Conservation (phyloP, 2,329 filamentous ascomycete genomes). For the Ceratocystiopsis minuta region DNA sequence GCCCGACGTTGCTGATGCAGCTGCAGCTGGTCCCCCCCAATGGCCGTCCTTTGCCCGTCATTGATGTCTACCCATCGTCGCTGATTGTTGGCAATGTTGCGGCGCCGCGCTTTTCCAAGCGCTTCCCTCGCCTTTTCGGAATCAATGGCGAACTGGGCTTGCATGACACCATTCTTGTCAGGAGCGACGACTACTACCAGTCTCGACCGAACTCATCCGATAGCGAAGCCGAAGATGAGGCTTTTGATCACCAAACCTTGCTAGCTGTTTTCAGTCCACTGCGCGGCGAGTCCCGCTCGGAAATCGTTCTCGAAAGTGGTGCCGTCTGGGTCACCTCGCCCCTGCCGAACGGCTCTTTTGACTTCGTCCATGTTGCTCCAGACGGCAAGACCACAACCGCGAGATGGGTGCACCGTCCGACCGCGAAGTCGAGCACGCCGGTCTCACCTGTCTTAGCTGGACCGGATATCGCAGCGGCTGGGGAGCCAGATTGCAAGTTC, state of each 20-base stretch:
- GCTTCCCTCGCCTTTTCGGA: slow-evolving; percentile 45
- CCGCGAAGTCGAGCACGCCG: slow-evolving; percentile 10
- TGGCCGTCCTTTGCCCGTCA: slow-evolving; percentile 44
- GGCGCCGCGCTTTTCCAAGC: slow-evolving; percentile 38
- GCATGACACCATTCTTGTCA: slow-evolving; percentile 53
- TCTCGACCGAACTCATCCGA: slow-evolving; percentile 11
- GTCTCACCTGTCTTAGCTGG: neutral
- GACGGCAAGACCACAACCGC: slow-evolving; percentile 41
- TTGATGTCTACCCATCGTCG: slow-evolving; percentile 58
- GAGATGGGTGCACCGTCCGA: slow-evolving; percentile 45
- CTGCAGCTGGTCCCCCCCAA: slow-evolving; percentile 46
- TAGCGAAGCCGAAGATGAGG: slow-evolving; percentile 28
- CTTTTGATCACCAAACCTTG: slow-evolving; percentile 27
- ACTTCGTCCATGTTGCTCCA: slow-evolving; percentile 44
- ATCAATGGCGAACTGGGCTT: slow-evolving; percentile 43
- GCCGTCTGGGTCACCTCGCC: slow-evolving; percentile 37
- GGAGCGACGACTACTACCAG: slow-evolving; percentile 47
- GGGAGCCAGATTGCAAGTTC: slow-evolving; percentile 35
- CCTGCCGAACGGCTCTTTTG: slow-evolving; percentile 39
- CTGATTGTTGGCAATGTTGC: slow-evolving; percentile 36
- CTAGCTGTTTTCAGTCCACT: slow-evolving; percentile 52
- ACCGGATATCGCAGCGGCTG: slow-evolving; percentile 8
- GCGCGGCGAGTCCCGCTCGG: slow-evolving; percentile 34
- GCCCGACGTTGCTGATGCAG: slow-evolving; percentile 53
- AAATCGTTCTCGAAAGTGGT: slow-evolving; percentile 50